phyloP scores from a whole-genome alignment of 495 filamentous ascomycete genomes.

The Lasiosphaeria ovina region DNA sequence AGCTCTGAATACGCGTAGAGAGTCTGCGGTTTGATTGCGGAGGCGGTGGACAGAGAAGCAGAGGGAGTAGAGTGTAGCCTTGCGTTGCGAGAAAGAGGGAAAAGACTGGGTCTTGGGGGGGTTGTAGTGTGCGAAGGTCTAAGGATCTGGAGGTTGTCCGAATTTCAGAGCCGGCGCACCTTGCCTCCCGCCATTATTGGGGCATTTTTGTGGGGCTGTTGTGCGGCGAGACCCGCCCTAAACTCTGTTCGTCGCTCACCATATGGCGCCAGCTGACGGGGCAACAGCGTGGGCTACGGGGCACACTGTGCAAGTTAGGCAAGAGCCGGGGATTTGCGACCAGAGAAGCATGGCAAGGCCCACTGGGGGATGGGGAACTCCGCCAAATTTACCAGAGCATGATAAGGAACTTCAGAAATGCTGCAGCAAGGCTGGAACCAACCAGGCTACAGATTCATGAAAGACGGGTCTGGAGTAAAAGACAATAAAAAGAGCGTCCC shows the following conservation, averaged over 20 bases:
- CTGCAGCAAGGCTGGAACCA: too few relatives aligned
- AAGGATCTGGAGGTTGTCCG: constrained; percentile 4
- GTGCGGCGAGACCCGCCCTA: background rate
- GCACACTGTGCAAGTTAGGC: background rate
- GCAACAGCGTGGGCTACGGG: background rate
- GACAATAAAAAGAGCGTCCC: too few relatives aligned
- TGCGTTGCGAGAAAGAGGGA: too few relatives aligned
- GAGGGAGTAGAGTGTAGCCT: background rate
- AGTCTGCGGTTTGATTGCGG: background rate
- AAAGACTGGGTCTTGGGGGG: background rate
- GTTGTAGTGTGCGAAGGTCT: constrained; percentile 3
- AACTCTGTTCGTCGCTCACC: constrained; percentile 16
- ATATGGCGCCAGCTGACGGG: constrained; percentile 31
- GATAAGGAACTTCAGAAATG: too few relatives aligned
- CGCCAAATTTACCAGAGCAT: background rate
- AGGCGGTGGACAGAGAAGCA: background rate
- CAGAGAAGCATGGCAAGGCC: background rate
- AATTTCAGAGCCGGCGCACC: constrained; percentile 8
- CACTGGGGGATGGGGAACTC: background rate
- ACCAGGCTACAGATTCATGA: too few relatives aligned
- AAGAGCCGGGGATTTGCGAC: background rate
- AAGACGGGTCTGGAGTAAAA: too few relatives aligned
- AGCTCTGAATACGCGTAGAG: background rate
- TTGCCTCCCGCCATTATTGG: constrained; percentile 9
- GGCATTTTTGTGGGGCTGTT: constrained; percentile 22